phyloP scores from a whole-genome alignment of 2,329 filamentous ascomycete genomes.

The Metarhizium robertsii region DNA sequence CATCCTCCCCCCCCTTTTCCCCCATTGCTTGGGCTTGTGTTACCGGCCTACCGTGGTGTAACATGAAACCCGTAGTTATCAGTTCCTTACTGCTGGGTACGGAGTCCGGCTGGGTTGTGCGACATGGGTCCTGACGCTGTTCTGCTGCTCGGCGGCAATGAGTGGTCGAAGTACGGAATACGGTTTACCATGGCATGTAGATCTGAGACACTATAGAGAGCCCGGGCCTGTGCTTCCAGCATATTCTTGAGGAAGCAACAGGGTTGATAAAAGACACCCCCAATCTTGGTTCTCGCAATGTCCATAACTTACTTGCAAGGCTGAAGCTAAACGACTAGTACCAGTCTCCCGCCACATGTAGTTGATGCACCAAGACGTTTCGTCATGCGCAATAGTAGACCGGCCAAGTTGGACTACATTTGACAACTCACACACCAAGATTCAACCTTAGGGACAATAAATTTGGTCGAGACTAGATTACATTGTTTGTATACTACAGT shows the following conservation, averaged over 20 bases:
- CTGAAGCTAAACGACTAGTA: background rate
- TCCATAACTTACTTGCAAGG: background rate
- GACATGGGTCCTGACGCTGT: background rate
- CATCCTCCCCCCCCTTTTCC: background rate
- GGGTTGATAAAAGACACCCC: background rate
- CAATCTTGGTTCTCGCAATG: background rate
- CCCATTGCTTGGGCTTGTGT: background rate
- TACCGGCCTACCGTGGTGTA: background rate
- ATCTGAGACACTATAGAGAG: background rate
- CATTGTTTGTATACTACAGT: slow-evolving; percentile 4
- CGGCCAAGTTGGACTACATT: background rate
- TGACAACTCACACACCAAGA: background rate
- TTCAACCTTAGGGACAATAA: background rate
- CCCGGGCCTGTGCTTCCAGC: background rate
- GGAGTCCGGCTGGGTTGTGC: background rate
- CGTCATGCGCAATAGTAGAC: background rate
- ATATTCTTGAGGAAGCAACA: background rate
- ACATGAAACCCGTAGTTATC: background rate
- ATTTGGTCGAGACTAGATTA: slow-evolving; percentile 2
- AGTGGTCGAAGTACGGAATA: background rate
- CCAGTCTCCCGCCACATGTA: background rate
- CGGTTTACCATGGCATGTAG: background rate
- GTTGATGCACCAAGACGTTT: background rate
- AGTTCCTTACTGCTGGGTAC: background rate
- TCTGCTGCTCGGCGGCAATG: background rate